A percentile compares a stretch with the other conserved stretches of the same genome.
These are phyloP conservation scores for Trifolium fragiferum DNA, from an alignment of 306 rosid genomes.

Conservation along the genomic window DNA sequence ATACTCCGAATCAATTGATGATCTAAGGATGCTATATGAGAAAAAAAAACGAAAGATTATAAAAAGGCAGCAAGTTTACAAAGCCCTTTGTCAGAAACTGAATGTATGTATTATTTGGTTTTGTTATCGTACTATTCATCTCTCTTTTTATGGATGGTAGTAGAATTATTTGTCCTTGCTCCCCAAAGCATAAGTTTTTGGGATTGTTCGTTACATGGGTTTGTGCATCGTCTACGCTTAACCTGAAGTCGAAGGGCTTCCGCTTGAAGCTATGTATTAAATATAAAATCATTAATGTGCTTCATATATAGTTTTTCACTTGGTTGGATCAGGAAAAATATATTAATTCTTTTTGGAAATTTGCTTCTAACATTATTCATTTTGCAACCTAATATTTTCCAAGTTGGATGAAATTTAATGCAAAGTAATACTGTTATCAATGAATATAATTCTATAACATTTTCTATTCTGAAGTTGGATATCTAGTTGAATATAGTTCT, in stretches of 20 bases:
- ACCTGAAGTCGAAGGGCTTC: not conserved
- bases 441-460: no score
- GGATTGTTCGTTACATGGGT: not conserved
- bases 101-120: constrained; percentile 40
- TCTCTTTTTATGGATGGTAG: not conserved
- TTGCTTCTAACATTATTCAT: not conserved
- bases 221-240: not conserved
- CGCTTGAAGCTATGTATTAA: not conserved
- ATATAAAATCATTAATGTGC: not conserved
- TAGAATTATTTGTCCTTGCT: constrained; percentile 5
- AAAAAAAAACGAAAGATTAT: constrained; percentile 67
- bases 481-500: no score
- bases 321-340: not conserved
- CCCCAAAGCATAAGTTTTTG: constrained; percentile 5
- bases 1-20: constrained; percentile 78
- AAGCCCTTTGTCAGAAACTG: constrained; percentile 61
- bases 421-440: no score
- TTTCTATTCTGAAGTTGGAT: no score
- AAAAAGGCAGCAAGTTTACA: constrained; percentile 63
- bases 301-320: not conserved
- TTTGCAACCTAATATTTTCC: not conserved
- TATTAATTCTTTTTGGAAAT: not conserved
- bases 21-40: constrained; percentile 65
- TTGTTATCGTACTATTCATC: constrained; percentile 13
- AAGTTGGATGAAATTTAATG: not conserved